Evolutionary conservation across 164 flowering plant species (phyloP), one percentile per base, ranked within the genome.

Genomic region (Dillenia suffruticosa): DNA sequence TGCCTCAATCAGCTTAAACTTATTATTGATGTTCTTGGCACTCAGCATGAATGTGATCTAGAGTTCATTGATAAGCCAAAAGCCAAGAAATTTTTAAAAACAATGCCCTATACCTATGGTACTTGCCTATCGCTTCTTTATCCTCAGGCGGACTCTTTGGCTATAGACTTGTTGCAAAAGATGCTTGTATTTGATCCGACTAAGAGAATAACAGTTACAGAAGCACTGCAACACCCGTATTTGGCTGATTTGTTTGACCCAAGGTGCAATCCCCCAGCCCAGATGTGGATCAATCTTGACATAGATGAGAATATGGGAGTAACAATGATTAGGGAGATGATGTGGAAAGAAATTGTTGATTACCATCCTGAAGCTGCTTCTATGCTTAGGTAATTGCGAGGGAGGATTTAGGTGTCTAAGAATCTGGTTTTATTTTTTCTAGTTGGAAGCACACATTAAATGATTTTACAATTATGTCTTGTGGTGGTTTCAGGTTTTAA

Each of bases 121-220:
- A 9, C 44, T 8, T 58, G 19, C 47, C 66, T 73, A 54, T 56
- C 73, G 5, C 49, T 44, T 51, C 49, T 66, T 5, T 73, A 53
- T 49, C 73, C 73, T 19, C 61, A 63, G 10, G 70, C 76, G 9
- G 64, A 69, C 46, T 61, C 73, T 61, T 40, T 44, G 55, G 86
- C 84, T 15, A 54, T 82, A 46, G 86, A 82, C 57, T 56, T 65
- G 26, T 22, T 70, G 19, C 54, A 56, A 24, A 54, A 24, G 16
- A 61, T 68, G 70, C 81, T 80, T 12, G 72, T 76, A 12, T 78
- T 82, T 62, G 86, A 82, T 59, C 88, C 88, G 11, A 19, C 69
- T 9, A 79, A 76, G 68, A 76, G 88, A 60, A 84, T 84, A 5
- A 69, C 77, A 0, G 86, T 72, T 1, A 44, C 54, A 5, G 75